Evolutionary conservation across 805 yeast species (phyloP).

Genomic region (Lachancea cidri): DNA sequence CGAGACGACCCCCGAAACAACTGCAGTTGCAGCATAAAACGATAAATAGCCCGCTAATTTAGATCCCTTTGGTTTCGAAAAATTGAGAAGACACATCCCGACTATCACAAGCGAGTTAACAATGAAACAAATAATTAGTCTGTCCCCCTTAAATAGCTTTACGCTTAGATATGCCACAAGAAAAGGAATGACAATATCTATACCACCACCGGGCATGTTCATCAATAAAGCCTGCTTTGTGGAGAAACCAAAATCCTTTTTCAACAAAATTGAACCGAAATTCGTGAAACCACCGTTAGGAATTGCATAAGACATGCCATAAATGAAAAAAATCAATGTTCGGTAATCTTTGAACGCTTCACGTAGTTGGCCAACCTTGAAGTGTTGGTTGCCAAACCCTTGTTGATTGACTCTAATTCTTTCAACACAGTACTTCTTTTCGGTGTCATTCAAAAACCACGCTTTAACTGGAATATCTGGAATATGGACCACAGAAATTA

Average conservation of each 20-base stretch:
- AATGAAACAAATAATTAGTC: slow-evolving; percentile 5
- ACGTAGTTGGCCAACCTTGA: slow-evolving; percentile 41
- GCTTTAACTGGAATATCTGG: slow-evolving; percentile 44
- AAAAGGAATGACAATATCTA: slow-evolving; percentile 23
- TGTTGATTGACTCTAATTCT: slow-evolving; percentile 40
- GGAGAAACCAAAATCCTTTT: slow-evolving; percentile 33
- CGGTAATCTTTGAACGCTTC: slow-evolving; percentile 40
- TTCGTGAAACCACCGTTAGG: slow-evolving; percentile 45
- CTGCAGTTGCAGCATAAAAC: slow-evolving; percentile 2
- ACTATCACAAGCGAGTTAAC: slow-evolving; percentile 5
- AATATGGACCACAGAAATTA: slow-evolving; percentile 36
- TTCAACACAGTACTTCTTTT: slow-evolving; percentile 37
- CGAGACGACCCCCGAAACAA: slow-evolving; percentile 5
- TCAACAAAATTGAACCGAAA: slow-evolving; percentile 38
- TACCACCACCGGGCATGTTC: slow-evolving; percentile 34
- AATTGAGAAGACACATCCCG: slow-evolving; percentile 31
- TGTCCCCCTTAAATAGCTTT: slow-evolving; percentile 6
- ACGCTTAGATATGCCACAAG: slow-evolving; percentile 6
- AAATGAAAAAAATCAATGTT: slow-evolving; percentile 35
- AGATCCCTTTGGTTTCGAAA: slow-evolving; percentile 24
- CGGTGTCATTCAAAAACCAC: slow-evolving; percentile 36
- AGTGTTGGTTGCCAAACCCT: slow-evolving; percentile 42
- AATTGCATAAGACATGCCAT: slow-evolving; percentile 29
- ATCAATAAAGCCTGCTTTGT: slow-evolving; percentile 31
- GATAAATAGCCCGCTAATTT: slow-evolving; percentile 21